Conservation (phyloP, 352 stramenopile genomes). For the Pythium apleroticum region DNA sequence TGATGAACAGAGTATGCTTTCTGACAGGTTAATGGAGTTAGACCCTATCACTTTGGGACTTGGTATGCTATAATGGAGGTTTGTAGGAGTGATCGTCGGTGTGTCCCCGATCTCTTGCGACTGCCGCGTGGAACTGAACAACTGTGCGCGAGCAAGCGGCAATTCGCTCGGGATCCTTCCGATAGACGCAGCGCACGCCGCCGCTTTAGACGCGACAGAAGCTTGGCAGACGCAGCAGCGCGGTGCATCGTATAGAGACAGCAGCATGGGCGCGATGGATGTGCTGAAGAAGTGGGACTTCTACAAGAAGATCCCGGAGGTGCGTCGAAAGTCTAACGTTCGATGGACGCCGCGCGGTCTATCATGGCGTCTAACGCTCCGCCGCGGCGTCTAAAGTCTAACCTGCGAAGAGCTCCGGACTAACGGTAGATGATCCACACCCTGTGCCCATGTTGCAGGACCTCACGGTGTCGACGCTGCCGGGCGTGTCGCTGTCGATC, state of each 20-base stretch:
- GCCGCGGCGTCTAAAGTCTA: background rate
- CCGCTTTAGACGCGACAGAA: background rate
- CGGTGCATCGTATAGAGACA: background rate
- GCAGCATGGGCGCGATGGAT: constrained; percentile 79
- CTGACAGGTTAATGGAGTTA: background rate
- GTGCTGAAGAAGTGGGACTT: constrained; percentile 91
- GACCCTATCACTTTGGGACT: background rate
- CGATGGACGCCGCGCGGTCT: too few relatives aligned
- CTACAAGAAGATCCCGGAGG: constrained; percentile 91
- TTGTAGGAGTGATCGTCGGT: background rate
- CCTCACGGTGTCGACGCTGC: constrained; percentile 83
- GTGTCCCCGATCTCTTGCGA: background rate
- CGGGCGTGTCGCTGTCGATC: constrained; percentile 83
- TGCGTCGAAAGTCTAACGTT: constrained; percentile 27
- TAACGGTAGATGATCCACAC: constrained; percentile 14
- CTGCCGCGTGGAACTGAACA: constrained; percentile 3
- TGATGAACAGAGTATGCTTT: background rate
- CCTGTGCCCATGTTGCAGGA: constrained; percentile 42
- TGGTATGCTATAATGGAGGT: background rate
- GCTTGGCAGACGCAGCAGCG: background rate
- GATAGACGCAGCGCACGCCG: background rate
- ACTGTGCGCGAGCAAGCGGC: background rate
- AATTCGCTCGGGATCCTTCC: background rate
- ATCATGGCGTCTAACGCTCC: background rate
- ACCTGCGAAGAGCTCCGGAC: background rate